Percentiles rank a stretch among this genome's conserved stretches.
Evolutionary conservation across 352 stramenopile genomes (phyloP).

Genomic region (Elongisporangium undulatum): DNA sequence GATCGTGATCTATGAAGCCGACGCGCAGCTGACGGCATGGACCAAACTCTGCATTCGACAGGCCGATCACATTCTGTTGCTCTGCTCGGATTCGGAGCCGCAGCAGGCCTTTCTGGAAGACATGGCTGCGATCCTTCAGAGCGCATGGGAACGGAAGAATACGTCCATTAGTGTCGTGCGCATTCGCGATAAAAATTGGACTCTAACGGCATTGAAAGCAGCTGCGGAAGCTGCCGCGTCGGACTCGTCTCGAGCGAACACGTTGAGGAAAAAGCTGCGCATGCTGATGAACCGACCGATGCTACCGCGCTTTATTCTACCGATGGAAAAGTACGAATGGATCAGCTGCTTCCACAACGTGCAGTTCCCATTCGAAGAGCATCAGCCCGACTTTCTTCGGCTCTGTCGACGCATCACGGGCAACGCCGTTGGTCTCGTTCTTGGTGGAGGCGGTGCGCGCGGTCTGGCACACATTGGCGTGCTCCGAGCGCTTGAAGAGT

Average conservation of each 20-base stretch:
- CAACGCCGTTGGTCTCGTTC: constrained; percentile 90
- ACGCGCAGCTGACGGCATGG: constrained; percentile 66
- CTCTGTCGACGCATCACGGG: constrained; percentile 90
- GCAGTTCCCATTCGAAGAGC: constrained; percentile 70
- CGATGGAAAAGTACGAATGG: constrained; percentile 86
- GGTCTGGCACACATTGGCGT: constrained; percentile 94
- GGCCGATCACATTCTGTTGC: constrained; percentile 76
- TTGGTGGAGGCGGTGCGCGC: constrained; percentile 91
- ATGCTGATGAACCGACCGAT: constrained; percentile 54
- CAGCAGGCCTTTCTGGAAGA: constrained; percentile 69
- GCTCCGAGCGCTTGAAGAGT: constrained; percentile 89
- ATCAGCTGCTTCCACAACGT: constrained; percentile 86
- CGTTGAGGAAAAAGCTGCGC: constrained; percentile 52
- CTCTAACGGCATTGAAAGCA: constrained; percentile 43
- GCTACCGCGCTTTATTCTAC: constrained; percentile 61
- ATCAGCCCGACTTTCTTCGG: constrained; percentile 75
- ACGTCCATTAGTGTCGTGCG: constrained; percentile 73
- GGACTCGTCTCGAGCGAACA: constrained; percentile 45
- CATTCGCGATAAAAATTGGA: constrained; percentile 76
- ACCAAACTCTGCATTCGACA: constrained; percentile 83
- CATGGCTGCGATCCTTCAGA: constrained; percentile 59
- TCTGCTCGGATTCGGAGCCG: constrained; percentile 70
- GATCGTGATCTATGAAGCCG: constrained; percentile 79
- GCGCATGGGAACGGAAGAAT: constrained; percentile 70
- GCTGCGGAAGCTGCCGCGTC: constrained; percentile 37